phyloP scores from a whole-genome alignment of 352 stramenopile species.

The Pythium periplocum region DNA sequence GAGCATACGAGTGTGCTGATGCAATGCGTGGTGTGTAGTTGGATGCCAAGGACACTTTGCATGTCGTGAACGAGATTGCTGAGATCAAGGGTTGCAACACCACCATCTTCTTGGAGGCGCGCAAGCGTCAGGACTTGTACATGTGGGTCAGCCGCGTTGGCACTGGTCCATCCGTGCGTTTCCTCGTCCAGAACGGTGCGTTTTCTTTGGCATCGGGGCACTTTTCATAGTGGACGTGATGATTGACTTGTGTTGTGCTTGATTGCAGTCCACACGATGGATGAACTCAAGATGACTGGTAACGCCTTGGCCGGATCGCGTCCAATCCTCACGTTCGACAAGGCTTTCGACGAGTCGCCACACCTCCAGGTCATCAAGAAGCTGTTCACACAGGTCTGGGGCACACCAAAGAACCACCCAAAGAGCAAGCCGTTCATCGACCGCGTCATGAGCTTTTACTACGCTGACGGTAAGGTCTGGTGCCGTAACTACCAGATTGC shows the following conservation, averaged over 20 bases:
- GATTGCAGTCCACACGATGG: slow-evolving; percentile 96
- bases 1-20: neutral
- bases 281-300: slow-evolving; percentile 99
- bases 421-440: slow-evolving; percentile 99
- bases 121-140: slow-evolving; percentile 98
- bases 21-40: slow-evolving; percentile 28
- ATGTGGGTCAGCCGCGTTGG: slow-evolving; percentile 96
- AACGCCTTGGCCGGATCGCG: slow-evolving; percentile 98
- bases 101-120: slow-evolving; percentile 95
- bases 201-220: neutral
- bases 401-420: slow-evolving; percentile 96
- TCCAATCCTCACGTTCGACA: slow-evolving; percentile 97
- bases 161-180: slow-evolving; percentile 95
- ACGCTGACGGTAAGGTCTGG: slow-evolving; percentile 95
- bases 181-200: slow-evolving; percentile 94
- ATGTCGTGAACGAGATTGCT: slow-evolving; percentile 98
- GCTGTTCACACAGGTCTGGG: slow-evolving; percentile 93
- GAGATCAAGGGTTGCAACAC: slow-evolving; percentile 98
- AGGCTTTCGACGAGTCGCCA: slow-evolving; percentile 84
- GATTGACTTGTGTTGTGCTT: neutral
- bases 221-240: too few species aligned
- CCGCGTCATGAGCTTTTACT: slow-evolving; percentile 97
- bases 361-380: slow-evolving; percentile 96
- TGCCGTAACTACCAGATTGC: slow-evolving; percentile 97
- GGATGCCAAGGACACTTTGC: slow-evolving; percentile 92